phyloP scores from a whole-genome alignment of 2,329 filamentous ascomycete species.

The Capronia americana region DNA sequence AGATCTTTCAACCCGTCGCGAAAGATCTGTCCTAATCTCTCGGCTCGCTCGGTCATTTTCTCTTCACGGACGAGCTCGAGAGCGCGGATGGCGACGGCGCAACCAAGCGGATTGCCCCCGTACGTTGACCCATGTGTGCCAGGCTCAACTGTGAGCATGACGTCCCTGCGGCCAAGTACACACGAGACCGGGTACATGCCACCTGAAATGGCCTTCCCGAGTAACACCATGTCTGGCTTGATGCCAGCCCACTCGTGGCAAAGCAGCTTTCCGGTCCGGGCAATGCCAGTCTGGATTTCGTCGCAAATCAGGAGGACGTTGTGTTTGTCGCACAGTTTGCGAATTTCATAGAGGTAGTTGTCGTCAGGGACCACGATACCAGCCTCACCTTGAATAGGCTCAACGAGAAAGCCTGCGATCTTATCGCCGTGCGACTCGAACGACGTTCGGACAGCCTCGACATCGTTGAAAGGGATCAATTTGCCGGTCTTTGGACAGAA shows the following conservation, averaged over 20 bases:
- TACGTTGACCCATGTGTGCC: conserved; percentile 99
- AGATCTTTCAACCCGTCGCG: conserved; percentile 77
- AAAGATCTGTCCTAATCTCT: conserved; percentile 81
- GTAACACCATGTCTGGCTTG: conserved; percentile 91
- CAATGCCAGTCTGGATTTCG: conserved; percentile 98
- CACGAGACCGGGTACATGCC: conserved; percentile 99
- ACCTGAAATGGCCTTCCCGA: conserved; percentile 97
- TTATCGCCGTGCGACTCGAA: conserved; percentile 81
- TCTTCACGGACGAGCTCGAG: conserved; percentile 94
- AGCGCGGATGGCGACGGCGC: conserved; percentile 92
- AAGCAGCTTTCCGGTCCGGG: conserved; percentile 89
- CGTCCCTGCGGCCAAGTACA: conserved; percentile 83
- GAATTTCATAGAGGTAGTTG: conserved; percentile 79
- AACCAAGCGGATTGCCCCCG: conserved; percentile 93
- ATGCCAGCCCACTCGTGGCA: conserved; percentile 94
- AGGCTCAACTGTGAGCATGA: conserved; percentile 95
- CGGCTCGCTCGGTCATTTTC: conserved; percentile 80
- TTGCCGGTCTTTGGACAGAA: conserved; percentile 75
- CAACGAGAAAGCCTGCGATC: conserved; percentile 90
- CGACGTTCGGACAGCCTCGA: conserved; percentile 77
- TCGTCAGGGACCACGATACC: conserved; percentile 95
- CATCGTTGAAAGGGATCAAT: conserved; percentile 84
- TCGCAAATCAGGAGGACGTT: conserved; percentile 96
- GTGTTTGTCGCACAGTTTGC: conserved; percentile 89
- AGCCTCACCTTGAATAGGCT: conserved; percentile 97